phyloP scores from a whole-genome alignment of 176 grass and related monocot genomes.

The Canna indica region DNA sequence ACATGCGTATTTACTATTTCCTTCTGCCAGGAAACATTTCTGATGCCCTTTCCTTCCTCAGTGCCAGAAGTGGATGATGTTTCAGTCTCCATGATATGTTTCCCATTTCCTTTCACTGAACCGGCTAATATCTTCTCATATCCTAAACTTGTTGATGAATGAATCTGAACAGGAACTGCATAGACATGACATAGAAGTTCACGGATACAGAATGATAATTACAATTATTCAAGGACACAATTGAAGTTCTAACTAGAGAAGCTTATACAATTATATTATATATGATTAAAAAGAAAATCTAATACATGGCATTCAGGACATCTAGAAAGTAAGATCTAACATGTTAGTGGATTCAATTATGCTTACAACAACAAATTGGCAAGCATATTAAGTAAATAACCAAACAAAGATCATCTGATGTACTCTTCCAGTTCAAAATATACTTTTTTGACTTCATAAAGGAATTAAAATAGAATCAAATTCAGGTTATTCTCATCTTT shows the following conservation, averaged over 20 bases:
- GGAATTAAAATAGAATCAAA: no score
- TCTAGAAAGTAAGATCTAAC: no score
- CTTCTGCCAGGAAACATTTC: conserved; percentile 2
- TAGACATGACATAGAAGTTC: neutral
- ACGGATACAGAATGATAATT: neutral
- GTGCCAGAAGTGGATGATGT: conserved; percentile 39
- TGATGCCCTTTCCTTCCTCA: conserved; percentile 35
- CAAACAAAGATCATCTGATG: no score
- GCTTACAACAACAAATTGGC: no score
- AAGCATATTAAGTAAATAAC: no score
- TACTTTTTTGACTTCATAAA: no score
- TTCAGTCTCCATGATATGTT: conserved; percentile 27
- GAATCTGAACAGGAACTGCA: conserved; percentile 9
- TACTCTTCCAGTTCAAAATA: no score
- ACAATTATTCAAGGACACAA: neutral
- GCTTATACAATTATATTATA: neutral
- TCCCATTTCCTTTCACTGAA: conserved; percentile 9
- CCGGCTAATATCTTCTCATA: conserved; percentile 5
- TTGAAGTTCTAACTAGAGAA: neutral
- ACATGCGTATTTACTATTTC: conserved; percentile 19
- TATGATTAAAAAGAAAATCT: neutral
- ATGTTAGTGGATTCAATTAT: no score
- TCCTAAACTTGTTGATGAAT: conserved; percentile 8
- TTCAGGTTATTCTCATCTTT: no score
- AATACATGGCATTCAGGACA: neutral